phyloP scores from a whole-genome alignment of 1,139 yeast genomes.

The Yamadazyma epiphylla region DNA sequence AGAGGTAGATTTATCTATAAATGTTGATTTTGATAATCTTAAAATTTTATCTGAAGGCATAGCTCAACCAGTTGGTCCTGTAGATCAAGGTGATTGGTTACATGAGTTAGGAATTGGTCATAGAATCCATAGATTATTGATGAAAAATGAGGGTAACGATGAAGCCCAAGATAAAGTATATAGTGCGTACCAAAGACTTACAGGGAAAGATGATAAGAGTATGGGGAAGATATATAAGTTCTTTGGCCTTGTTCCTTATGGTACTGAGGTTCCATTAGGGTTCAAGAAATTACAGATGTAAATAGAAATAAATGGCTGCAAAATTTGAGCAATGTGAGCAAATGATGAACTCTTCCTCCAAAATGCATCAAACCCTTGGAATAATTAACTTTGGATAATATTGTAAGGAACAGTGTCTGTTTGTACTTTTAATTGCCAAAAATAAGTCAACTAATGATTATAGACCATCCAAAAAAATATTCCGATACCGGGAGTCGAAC shows the following conservation, averaged over 20 bases:
- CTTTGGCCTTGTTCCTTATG: slow-evolving; percentile 56
- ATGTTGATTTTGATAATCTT: slow-evolving; percentile 72
- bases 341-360: too few species aligned
- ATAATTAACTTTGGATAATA: too few species aligned
- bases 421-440: too few species aligned
- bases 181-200: slow-evolving; percentile 59
- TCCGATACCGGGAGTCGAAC: slow-evolving; percentile 81
- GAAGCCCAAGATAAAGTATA: slow-evolving; percentile 45
- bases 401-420: too few species aligned
- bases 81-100: slow-evolving; percentile 78
- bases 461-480: too few species aligned
- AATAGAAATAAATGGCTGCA: slow-evolving; percentile 1
- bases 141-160: slow-evolving; percentile 24
- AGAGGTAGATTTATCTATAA: slow-evolving; percentile 76
- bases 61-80: slow-evolving; percentile 49
- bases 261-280: slow-evolving; percentile 34
- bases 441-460: too few species aligned
- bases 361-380: too few species aligned
- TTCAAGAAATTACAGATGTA: slow-evolving; percentile 15
- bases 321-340: too few species aligned
- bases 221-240: slow-evolving; percentile 84
- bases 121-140: slow-evolving; percentile 54
- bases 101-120: slow-evolving; percentile 75
- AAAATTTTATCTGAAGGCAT: slow-evolving; percentile 19
- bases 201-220: slow-evolving; percentile 54